Evolutionary conservation across 345 rosid genomes (phyloP).

Genomic region (Eucalyptus marginata): DNA sequence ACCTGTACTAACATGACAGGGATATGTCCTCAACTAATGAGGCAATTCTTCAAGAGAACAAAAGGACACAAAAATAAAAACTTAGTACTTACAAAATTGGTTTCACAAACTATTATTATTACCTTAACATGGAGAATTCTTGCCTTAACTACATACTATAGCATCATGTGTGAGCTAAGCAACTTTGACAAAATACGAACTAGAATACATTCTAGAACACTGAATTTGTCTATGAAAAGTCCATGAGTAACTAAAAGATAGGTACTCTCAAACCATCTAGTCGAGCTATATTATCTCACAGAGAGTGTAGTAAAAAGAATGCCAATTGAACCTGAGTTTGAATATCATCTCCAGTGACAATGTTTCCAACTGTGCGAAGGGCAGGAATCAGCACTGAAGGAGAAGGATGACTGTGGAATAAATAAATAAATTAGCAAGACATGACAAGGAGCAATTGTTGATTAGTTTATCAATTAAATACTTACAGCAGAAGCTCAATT

Average conservation of each 20-base stretch:
- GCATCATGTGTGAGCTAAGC: background rate
- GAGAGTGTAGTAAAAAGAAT: background rate
- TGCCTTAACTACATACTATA: background rate
- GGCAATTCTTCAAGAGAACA: background rate
- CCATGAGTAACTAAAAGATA: background rate
- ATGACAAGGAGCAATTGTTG: background rate
- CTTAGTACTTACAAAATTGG: background rate
- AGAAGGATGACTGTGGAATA: slow-evolving; percentile 47
- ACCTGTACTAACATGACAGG: background rate
- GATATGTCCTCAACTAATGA: background rate
- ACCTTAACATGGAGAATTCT: background rate
- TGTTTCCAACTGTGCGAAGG: slow-evolving; percentile 81
- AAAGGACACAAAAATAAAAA: background rate
- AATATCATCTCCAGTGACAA: slow-evolving; percentile 83
- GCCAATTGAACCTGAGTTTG: slow-evolving; percentile 51
- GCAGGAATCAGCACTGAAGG: slow-evolving; percentile 92
- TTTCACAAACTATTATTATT: background rate
- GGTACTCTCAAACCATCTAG: background rate
- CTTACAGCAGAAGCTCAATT: slow-evolving; percentile 79
- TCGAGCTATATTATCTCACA: background rate
- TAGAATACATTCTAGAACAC: background rate
- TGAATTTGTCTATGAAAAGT: background rate
- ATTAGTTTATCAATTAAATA: background rate
- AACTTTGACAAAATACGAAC: background rate
- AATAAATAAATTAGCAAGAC: background rate